Percentiles rank a stretch among this genome's conserved stretches.
Conservation (phyloP, 768 basidiomycete genomes). For the Mycena vitilis region DNA sequence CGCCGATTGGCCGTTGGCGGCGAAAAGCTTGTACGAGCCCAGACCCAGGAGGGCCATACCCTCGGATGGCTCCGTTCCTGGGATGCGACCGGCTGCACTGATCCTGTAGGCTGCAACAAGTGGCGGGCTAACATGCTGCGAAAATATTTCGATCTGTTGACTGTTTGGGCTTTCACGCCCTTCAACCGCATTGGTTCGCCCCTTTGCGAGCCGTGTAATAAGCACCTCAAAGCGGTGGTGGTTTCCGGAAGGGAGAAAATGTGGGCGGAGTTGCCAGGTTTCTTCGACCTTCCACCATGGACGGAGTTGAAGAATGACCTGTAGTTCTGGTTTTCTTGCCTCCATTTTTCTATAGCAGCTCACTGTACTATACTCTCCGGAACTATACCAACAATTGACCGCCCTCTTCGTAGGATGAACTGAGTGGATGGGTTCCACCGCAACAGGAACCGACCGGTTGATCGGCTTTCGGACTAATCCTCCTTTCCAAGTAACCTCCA, state of each 20-base stretch:
- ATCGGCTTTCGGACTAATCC: too few species aligned
- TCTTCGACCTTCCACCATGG: constrained; percentile 9
- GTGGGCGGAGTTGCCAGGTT: not conserved
- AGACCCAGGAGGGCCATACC: not conserved
- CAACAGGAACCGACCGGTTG: too few species aligned
- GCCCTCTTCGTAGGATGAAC: too few species aligned
- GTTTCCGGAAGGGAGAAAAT: not conserved
- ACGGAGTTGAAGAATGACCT: constrained; percentile 4
- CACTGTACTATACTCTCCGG: too few species aligned
- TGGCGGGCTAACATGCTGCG: not conserved
- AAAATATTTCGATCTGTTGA: not conserved
- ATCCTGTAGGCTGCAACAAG: not conserved
- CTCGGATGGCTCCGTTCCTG: not conserved
- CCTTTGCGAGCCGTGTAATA: too few species aligned
- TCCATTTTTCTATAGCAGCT: too few species aligned
- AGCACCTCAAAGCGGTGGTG: not conserved
- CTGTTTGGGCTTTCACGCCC: not conserved
- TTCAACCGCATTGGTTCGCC: too few species aligned
- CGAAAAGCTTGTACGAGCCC: not conserved
- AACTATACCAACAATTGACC: too few species aligned
- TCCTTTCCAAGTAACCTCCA: too few species aligned
- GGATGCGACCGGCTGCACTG: not conserved
- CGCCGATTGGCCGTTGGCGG: not conserved
- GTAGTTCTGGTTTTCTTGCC: not conserved
- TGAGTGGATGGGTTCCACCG: too few species aligned